Base-by-base conservation (phyloP, 2,329 filamentous ascomycete genomes). In the Cercospora brassicicola region DNA sequence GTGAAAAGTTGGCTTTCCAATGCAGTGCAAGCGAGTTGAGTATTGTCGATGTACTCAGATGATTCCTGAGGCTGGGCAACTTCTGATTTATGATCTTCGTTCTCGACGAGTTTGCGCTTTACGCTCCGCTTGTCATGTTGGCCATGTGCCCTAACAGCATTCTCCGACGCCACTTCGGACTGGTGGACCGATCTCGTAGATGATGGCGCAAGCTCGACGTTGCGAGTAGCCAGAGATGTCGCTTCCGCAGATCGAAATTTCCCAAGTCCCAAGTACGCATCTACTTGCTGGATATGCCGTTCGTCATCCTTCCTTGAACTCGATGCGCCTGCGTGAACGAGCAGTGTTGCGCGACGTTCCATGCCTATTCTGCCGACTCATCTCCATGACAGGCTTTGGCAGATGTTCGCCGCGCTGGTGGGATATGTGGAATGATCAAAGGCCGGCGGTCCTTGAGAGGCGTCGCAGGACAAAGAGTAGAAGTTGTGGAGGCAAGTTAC, bases 261-360 rank as follows among this genome's bases (percentile, higher is more conserved):
- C 2, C 48, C 42, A 26, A 70, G 51, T 20, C 31, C 56, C 36
- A 75, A 64, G 72, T 84, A 84, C 10, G 79, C 78, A 28, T 76
- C 71, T 11, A 81, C 81, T 67, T 83, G 74, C 53, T 77, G 76
- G 57, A 75, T 76, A 67, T 79, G 82, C 4, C 77, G 68, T 42
- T 81, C 77, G 75, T 84, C 83, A 67, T 81, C 78, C 45, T 76
- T 75, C 31, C 75, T 77, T 42, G 78, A 80, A 8, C 80, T 78
- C 8, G 82, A 76, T 6, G 82, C 79, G 67, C 82, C 81, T 48
- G 82, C 80, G 72, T 85, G 83, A 36, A 82, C 80, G 33, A 83
- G 76, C 30, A 84, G 76, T 45, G 30, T 64, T n/a, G 60, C 57
- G 53, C 67, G 63, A 53, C 60, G 45, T 66, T 68, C 67, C 67